Evolutionary conservation across 306 rosid genomes (phyloP).

Genomic region (Vicia sativa): DNA sequence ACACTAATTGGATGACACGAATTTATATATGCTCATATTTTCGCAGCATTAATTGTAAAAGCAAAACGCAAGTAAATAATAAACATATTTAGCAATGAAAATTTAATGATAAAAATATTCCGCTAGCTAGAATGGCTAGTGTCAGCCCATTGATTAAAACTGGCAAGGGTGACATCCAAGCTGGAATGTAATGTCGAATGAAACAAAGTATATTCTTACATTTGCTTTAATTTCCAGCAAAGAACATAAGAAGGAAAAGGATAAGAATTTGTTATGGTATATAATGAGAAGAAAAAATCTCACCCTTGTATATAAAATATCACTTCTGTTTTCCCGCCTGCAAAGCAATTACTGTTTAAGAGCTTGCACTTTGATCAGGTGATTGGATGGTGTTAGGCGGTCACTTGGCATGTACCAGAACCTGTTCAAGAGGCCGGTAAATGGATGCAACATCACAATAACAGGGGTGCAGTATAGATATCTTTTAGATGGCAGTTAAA

Average conservation of each 20-base stretch:
- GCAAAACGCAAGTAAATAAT: neutral
- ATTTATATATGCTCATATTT: neutral
- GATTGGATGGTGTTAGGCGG: constrained; percentile 23
- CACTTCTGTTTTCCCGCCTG: constrained; percentile 20
- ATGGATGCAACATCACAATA: constrained; percentile 11
- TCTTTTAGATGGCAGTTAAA: constrained; percentile 16
- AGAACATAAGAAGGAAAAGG: constrained; percentile 16
- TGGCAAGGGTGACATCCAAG: constrained; percentile 22
- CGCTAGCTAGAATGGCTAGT: constrained; percentile 18
- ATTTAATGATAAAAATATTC: constrained; percentile 32
- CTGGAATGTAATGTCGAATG: neutral
- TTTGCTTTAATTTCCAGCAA: constrained; percentile 37
- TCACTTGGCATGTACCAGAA: constrained; percentile 14
- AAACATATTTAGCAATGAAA: constrained; percentile 24
- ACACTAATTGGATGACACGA: neutral
- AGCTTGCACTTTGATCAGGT: constrained; percentile 33
- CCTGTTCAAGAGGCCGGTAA: constrained; percentile 8
- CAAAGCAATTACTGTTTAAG: constrained; percentile 15
- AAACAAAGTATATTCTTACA: constrained; percentile 30
- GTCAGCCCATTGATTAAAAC: constrained; percentile 39
- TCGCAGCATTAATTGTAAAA: neutral
- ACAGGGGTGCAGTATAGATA: constrained; percentile 8
- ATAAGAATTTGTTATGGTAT: neutral
- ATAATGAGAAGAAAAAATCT: constrained; percentile 17
- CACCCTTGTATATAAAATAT: constrained; percentile 33